Conservation (phyloP, 805 yeast species). For the Maudiozyma barnettii region DNA sequence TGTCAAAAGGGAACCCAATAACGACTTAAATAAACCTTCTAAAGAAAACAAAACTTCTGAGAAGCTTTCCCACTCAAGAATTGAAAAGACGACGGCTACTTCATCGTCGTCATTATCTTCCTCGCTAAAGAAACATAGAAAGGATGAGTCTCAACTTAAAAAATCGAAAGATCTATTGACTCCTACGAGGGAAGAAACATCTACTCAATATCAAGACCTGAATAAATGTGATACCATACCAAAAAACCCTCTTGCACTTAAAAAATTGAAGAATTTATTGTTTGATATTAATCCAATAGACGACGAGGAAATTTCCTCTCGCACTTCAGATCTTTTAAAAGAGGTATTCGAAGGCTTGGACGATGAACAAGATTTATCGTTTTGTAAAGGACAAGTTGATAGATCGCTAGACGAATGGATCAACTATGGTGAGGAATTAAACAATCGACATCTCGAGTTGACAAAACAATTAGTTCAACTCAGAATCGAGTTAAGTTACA, state of each 20-base stretch:
- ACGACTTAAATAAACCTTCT: background rate
- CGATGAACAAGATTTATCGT: slow-evolving; percentile 14
- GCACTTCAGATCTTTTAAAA: background rate
- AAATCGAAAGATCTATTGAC: background rate
- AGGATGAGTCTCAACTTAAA: background rate
- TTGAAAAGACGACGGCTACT: background rate
- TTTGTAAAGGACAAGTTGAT: slow-evolving; percentile 22
- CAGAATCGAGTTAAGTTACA: slow-evolving; percentile 33
- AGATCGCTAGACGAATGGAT: slow-evolving; percentile 32
- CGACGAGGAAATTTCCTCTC: background rate
- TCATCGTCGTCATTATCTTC: background rate
- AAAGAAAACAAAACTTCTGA: background rate
- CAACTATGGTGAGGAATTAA: slow-evolving; percentile 27
- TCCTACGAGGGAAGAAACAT: too few relatives aligned
- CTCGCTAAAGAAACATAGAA: background rate
- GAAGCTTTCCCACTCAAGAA: background rate
- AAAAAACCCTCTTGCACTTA: background rate
- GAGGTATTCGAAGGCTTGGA: slow-evolving; percentile 6
- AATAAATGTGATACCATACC: background rate
- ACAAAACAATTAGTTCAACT: slow-evolving; percentile 29
- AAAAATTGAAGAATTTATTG: background rate
- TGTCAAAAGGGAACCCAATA: background rate
- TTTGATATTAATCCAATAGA: background rate
- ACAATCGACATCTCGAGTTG: slow-evolving; percentile 28
- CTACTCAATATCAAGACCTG: background rate